Base-by-base conservation (phyloP, 1,284 basidiomycete genomes). In the Agroathelia rolfsii region DNA sequence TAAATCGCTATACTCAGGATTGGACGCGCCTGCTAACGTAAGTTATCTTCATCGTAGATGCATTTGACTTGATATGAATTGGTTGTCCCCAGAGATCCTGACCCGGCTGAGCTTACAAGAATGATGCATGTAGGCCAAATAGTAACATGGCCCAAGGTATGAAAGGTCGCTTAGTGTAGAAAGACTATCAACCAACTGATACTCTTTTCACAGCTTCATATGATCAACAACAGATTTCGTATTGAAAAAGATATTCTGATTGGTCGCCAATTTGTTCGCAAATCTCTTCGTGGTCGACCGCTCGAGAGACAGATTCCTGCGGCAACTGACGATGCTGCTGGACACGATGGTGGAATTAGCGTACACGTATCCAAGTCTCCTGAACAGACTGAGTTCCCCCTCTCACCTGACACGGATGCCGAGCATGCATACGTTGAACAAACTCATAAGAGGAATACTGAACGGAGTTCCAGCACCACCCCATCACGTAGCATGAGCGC, bases 81-180 rank as follows among this genome's bases (percentile, higher is more conserved):
- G 57, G n/a, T n/a, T n/a, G n/a, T n/a, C n/a, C n/a, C 96, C 24
- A 84, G 76, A 26, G 92, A 95, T 54, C 88, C 89, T 0, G 76
- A 84, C 52, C 70, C 72, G n/a, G 46, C 58, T 10, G 84, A 93
- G 52, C 60, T 96, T 28, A 73, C 71, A 40, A 64, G 87, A 34
- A 90, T 93, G 87, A 72, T 94, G 40, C 61, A 64, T 34, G 83
- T 89, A 3, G 92, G 93, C 3, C 69, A 94, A 56, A 55, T 76
- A n/a, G 90, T 88, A n/a, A 82, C 92, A 13, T 96, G 88, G 88
- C 92, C 92, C 0, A 92, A 92, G 61, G 83, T 93, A 43, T 35
- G 58, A 41, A 10, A n/a, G 18, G n/a, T n/a, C 12, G n/a, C 36
- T 10, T 19, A 22, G 6, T 24, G n/a, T n/a, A 29, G 14, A 5